Evolutionary conservation across 164 flowering plant genomes (phyloP), one percentile per base, ranked within the genome.

Genomic region (Nymphaea thermarum): DNA sequence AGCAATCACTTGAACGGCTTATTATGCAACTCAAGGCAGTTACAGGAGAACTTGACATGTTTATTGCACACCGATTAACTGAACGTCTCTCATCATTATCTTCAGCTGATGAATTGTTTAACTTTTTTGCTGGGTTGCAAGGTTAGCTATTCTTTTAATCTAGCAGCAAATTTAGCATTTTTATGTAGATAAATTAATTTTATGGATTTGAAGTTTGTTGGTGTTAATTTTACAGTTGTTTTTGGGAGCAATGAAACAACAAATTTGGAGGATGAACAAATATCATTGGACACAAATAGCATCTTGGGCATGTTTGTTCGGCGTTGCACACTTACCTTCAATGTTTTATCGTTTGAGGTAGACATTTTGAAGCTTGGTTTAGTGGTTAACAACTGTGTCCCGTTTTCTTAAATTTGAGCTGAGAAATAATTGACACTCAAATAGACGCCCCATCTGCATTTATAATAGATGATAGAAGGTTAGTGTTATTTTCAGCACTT

Each of bases 61-160:
- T 87, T 91, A 64, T 93, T 64, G 79, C 74, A 68, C 85, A 85
- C 51, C 81, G 85, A 47, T 79, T 91, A 72, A 80, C 82, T 8
- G 72, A 71, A 64, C 74, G 82, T 51, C 79, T 94, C 4, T 75
- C 88, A 3, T 72, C 90, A 53, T 65, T 94, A 17, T 74, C 82
- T 6, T 78, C 89, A 4, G 89, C 97, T n/a, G 98, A 91, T 78
- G 98, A 94, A 71, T 79, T 91, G 77, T 91, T 91, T 70, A 87
- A 81, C 75, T 78, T 90, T 72, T 90, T 93, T 70, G 71, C 55
- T 68, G 82, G 80, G 11, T 75, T 90, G 74, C 84, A 88, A 77
- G 88, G 98, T 87, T 43, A 70, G 84, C 63, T 60, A 3, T 43
- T 42, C 25, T 42, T 1, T 43, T 17, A 51, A 15, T 60, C n/a